phyloP scores from a whole-genome alignment of 2,329 filamentous ascomycete genomes.

The Alternaria atra region DNA sequence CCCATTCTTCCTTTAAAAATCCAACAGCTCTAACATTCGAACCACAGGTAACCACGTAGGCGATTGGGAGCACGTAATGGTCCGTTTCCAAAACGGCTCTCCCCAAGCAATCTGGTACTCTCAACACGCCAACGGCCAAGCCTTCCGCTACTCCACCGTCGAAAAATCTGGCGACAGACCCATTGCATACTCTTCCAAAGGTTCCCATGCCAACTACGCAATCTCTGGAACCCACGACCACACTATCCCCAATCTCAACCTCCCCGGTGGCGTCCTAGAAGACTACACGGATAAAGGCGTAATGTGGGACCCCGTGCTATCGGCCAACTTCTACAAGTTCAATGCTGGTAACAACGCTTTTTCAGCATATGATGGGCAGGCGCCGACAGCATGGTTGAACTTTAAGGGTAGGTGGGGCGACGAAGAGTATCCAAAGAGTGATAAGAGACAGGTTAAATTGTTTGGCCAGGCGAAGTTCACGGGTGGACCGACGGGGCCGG shows the following conservation, averaged over 20 bases:
- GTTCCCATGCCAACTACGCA: constrained; percentile 72
- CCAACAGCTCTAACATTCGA: neutral
- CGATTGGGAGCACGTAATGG: constrained; percentile 74
- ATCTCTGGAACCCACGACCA: constrained; percentile 68
- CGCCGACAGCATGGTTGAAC: constrained; percentile 64
- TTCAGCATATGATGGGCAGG: constrained; percentile 56
- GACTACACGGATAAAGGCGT: constrained; percentile 64
- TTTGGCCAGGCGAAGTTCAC: constrained; percentile 60
- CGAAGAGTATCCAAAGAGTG: constrained; percentile 63
- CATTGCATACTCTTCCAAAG: constrained; percentile 66
- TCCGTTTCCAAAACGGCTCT: constrained; percentile 67
- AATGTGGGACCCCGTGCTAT: constrained; percentile 68
- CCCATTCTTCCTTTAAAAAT: neutral
- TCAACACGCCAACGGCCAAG: constrained; percentile 70
- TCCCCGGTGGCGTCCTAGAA: constrained; percentile 62
- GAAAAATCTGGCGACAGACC: constrained; percentile 64
- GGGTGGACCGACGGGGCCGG: constrained; percentile 68
- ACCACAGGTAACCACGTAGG: constrained; percentile 67
- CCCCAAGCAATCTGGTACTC: constrained; percentile 69
- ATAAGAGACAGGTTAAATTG: constrained; percentile 58
- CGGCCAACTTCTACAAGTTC: constrained; percentile 66
- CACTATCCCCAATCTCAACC: constrained; percentile 67
- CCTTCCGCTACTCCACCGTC: constrained; percentile 66
- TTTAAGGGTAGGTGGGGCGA: constrained; percentile 71
- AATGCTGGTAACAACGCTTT: constrained; percentile 55